Conservation (phyloP, 2,329 filamentous ascomycete species). For the Calonectria hawksworthii region DNA sequence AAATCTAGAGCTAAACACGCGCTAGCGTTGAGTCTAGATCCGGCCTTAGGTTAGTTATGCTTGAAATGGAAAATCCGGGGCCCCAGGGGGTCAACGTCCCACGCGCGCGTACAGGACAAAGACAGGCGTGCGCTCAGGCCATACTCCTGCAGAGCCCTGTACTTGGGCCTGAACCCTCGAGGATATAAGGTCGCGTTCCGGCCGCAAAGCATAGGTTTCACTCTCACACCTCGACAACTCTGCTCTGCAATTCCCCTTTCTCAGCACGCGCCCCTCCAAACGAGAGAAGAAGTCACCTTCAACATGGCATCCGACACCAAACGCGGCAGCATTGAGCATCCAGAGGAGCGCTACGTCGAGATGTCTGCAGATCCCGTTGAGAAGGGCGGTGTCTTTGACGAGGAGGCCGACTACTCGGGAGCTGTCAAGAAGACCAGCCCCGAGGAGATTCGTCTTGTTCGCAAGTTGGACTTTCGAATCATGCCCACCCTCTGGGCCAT, state of each 20-base stretch:
- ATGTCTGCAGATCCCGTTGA: constrained; percentile 35
- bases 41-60: constrained; percentile 8
- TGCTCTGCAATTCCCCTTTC: not conserved
- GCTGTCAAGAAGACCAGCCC: constrained; percentile 50
- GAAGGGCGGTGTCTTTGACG: constrained; percentile 39
- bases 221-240: not conserved
- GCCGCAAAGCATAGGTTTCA: not conserved
- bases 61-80: constrained; percentile 23
- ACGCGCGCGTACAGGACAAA: not conserved
- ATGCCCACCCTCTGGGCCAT: constrained; percentile 54
- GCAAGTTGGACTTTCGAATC: constrained; percentile 54
- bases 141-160: not conserved
- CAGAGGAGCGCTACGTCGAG: constrained; percentile 42
- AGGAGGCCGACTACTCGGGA: constrained; percentile 51
- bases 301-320: constrained; percentile 35
- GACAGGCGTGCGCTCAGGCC: too few relatives aligned
- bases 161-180: not conserved
- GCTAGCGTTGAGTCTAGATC: constrained; percentile 17
- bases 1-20: not conserved
- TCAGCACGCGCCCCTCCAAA: not conserved
- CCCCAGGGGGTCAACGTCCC: constrained; percentile 14
- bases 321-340: constrained; percentile 40
- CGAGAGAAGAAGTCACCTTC: not conserved
- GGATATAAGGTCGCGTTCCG: constrained; percentile 17
- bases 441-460: constrained; percentile 53